Conservation (phyloP, 2,329 filamentous ascomycete species). For the Trichoderma guizhouense region DNA sequence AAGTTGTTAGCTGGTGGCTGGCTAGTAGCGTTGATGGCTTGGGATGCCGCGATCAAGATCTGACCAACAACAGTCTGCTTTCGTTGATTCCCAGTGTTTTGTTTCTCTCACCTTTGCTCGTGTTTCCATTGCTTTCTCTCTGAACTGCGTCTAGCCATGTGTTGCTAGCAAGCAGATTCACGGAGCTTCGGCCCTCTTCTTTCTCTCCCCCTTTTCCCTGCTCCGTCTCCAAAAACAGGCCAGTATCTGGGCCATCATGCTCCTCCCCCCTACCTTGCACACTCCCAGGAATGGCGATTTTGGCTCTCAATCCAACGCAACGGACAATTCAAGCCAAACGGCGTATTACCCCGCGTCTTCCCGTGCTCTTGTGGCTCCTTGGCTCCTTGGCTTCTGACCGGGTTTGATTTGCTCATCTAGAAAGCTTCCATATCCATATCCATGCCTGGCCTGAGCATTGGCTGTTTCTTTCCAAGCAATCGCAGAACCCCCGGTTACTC, state of each 20-base stretch:
- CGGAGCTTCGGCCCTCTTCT: background rate
- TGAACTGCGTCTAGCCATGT: background rate
- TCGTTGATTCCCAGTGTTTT: background rate
- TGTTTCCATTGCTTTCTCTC: background rate
- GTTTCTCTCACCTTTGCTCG: background rate
- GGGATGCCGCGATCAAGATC: background rate
- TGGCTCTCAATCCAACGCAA: background rate
- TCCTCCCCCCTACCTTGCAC: background rate
- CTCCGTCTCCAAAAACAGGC: background rate
- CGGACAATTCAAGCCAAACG: background rate
- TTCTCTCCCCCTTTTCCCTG: background rate
- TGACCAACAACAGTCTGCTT: background rate
- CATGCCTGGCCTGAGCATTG: background rate
- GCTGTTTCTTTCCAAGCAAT: background rate
- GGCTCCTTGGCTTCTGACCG: background rate
- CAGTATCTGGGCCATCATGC: background rate
- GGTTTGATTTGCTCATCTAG: constrained; percentile 6
- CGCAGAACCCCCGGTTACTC: background rate
- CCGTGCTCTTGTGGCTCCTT: background rate
- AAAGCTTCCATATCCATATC: constrained; percentile 6
- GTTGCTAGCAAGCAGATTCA: background rate
- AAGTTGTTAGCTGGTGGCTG: background rate
- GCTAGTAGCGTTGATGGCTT: background rate
- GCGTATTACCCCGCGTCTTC: constrained; percentile 14
- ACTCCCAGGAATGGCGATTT: background rate